Base-by-base conservation (phyloP, 768 basidiomycete genomes). In the Cytidiella melzeri region DNA sequence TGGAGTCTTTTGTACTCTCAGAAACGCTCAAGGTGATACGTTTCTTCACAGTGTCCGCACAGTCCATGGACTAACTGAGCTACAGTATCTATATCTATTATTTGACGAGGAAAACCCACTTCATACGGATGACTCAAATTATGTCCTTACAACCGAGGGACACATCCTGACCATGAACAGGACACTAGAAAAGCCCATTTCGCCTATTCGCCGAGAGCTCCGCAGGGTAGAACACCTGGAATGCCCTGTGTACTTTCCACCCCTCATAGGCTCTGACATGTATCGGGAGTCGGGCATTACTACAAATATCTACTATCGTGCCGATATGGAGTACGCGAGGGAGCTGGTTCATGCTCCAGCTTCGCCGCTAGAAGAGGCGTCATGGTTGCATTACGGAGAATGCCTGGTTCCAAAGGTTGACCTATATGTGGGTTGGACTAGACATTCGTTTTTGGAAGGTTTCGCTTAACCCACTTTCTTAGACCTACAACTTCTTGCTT, bases 1-100 rank as follows among this genome's bases (percentile, higher is more conserved):
- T 98, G 96, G 96, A 98, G 65, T 92, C 88, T 4, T 99, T 98
- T 64, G 81, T 81, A n/a, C 73, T 97, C 26, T 92, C 90, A 3
- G 94, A 95, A 68, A 92, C 92, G 0, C 69, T 96, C 41, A 95
- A 94, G 76, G 92, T 85, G 51, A 26, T 66, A 49, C n/a, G 37
- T 13, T 6, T 36, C 13, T 23, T 21, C 41, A 30, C 30, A 10
- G 41, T 26, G 3, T 6, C 30, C 48, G 11, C 13, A 19, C 2
- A 13, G 25, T 28, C 11, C 3, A 45, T 52, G 20, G 25, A 25
- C 18, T 42, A 24, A 41, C 40, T 45, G 41, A 26, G 43, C 30
- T 18, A 21, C 1, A 97, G 88, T 99, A 98, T 72, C 77, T 98
- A 15, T 98, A 83, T 66, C 75, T 97, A 36, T 72, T 96, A 30